Base-by-base conservation (phyloP, 2,329 filamentous ascomycete genomes). In the Simplicillium aogashimaense region DNA sequence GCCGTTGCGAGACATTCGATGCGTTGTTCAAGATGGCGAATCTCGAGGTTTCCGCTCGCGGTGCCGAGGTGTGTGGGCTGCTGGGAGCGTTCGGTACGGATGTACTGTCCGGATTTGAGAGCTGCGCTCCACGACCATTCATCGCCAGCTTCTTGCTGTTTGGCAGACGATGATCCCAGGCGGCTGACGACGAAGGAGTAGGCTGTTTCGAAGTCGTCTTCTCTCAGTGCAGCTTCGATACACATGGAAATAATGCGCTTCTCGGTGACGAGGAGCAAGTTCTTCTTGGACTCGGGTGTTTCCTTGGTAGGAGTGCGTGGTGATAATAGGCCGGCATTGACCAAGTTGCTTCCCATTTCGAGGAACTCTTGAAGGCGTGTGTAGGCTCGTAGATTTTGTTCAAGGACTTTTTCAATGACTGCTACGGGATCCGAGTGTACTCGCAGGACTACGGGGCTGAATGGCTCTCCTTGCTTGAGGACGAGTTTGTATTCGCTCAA, bases 141-240 rank as follows among this genome's bases (percentile, higher is more conserved):
- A 48, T 87, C 82, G 12, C 60, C 52, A 14, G 42, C 40, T 15
- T 46, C 47, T 16, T 47, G 48, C 17, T 51, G 38, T 4, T 43
- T 40, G 7, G 47, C 38, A 15, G 48, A 43, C 20, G 52, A 44
- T 9, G 52, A 43, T 7, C 70, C 67, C 0, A 92, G 67, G 16
- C 82, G 76, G 53, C 79, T 87, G 36, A 86, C 74, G 2, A 89
- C 81, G 53, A 86, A 90, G 0, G 84, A 89, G 56, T 90, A 92
- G 10, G 86, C 86, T 0, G 86, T 92, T 55, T 94, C 86, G 45
- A 92, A 92, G 54, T 79, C 86, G 46, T 88, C 80, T 53, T 89
- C 84, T 9, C 70, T 69, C 1, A 92, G 68, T 11, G 86, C 83
- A 12, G 83, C 79, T 54, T 87, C 80, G 32, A 90, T 78, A 47